Evolutionary conservation across 2,329 filamentous ascomycete species (phyloP), one percentile per base, ranked within the genome.

Genomic region (Penicillium frequentans): DNA sequence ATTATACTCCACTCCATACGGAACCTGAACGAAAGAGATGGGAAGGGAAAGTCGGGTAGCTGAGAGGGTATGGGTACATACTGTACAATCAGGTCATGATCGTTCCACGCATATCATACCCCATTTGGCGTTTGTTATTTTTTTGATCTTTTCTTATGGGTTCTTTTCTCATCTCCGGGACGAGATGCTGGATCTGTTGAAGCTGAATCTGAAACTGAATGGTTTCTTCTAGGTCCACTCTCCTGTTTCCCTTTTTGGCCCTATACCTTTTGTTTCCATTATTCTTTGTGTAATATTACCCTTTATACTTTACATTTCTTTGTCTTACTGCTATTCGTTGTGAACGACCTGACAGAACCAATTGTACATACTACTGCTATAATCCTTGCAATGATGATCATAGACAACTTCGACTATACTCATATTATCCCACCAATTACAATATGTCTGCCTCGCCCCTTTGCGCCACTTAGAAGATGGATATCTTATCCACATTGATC

Each of bases 61-160:
- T 46, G 39, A 29, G 37, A 52, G 42, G 50, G 42, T 54, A 57
- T 59, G 45, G 56, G 56, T 61, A 59, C 52, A 61, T 56, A 26
- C 26, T 26, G 26, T 26, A 61, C 54, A 56, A 46, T 54, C 53
- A 54, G 56, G 49, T 54, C 55, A 65, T 63, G 63, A 61, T 60
- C 55, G 44, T 62, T 63, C 49, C 44, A 60, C 62, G 61, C 61
- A 67, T 67, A 60, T 62, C 61, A 67, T 67, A 65, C 63, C 63
- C 39, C 59, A 57, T 54, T 37, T 58, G 57, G 62, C 62, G 59
- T 64, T 65, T 55, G 57, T 56, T 29, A 29, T 39, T 19, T 23
- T 13, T 21, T 48, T 49, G n/a, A 13, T 21, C 29, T n/a, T 21
- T 14, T 21, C 19, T 51, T 51, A 43, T 44, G 14, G 16, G 2